Conservation (phyloP, 306 rosid species). For the Urtica urens region DNA sequence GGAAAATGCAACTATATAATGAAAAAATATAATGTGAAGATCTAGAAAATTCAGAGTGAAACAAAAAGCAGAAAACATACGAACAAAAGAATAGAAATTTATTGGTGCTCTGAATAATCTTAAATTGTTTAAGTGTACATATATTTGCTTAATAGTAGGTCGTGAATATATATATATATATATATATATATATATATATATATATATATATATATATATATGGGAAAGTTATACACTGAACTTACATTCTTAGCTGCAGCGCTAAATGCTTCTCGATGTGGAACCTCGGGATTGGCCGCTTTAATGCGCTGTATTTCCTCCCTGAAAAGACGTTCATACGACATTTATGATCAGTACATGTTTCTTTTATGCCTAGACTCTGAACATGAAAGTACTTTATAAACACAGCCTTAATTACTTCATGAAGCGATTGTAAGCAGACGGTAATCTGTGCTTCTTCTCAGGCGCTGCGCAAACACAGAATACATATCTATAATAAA, state of each 20-base stretch:
- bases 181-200: no score
- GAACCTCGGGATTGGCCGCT: conserved; percentile 84
- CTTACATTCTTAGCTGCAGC: conserved; percentile 84
- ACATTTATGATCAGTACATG: not conserved
- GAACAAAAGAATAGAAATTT: no score
- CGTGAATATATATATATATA: no score
- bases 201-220: not conserved
- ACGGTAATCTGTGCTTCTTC: conserved; percentile 94
- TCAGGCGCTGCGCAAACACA: conserved; percentile 98
- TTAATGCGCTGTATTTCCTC: conserved; percentile 97
- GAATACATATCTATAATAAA: no score
- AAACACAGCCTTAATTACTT: conserved; percentile 39
- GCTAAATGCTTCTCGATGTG: conserved; percentile 97
- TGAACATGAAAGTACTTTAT: not conserved
- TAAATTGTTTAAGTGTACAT: no score
- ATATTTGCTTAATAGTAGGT: no score
- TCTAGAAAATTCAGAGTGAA: no score
- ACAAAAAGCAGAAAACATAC: no score
- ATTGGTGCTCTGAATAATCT: no score
- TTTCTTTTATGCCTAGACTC: not conserved
- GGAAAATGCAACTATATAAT: not conserved
- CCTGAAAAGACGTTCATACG: conserved; percentile 19
- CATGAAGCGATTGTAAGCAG: conserved; percentile 98
- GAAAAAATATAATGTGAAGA: not conserved
- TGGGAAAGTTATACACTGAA: not conserved